A percentile compares a stretch with the other conserved stretches of the same genome.
phyloP scores from a whole-genome alignment of 805 yeast species.

The Kodamaea neixiangensis region DNA sequence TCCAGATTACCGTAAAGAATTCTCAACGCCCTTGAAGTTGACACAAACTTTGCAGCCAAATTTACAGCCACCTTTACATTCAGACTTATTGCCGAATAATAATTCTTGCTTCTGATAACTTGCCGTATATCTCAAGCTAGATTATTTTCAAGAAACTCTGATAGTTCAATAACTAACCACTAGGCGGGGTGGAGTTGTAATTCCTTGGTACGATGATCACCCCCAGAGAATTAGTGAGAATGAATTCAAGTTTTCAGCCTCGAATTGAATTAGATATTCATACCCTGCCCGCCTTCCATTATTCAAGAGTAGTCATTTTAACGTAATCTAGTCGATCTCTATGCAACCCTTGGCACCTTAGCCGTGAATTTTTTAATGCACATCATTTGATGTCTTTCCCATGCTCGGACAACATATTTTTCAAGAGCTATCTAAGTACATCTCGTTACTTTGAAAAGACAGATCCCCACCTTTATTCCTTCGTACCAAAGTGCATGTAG shows the following conservation, averaged over 20 bases:
- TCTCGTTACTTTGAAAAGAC: too few relatives aligned
- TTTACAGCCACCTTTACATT: background rate
- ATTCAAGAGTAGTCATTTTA: background rate
- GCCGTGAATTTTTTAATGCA: background rate
- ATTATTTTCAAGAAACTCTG: background rate
- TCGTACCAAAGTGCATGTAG: background rate
- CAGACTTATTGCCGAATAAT: background rate
- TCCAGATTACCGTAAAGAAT: too few relatives aligned
- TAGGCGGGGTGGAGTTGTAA: too few relatives aligned
- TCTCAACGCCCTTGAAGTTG: too few relatives aligned
- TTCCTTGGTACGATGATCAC: too few relatives aligned
- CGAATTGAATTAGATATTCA: too few relatives aligned
- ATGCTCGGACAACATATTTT: background rate
- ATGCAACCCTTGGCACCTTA: background rate
- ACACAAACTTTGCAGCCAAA: background rate
- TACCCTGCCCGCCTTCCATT: too few relatives aligned
- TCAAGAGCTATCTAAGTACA: too few relatives aligned
- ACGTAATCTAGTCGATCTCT: background rate
- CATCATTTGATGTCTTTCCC: background rate
- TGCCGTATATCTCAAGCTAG: background rate
- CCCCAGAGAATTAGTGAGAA: too few relatives aligned
- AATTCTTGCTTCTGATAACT: background rate
- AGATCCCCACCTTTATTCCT: too few relatives aligned
- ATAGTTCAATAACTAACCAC: background rate
- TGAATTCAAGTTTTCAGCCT: too few relatives aligned